Evolutionary conservation across 768 basidiomycete species (phyloP).

Genomic region (Coprinopsis cinerea): DNA sequence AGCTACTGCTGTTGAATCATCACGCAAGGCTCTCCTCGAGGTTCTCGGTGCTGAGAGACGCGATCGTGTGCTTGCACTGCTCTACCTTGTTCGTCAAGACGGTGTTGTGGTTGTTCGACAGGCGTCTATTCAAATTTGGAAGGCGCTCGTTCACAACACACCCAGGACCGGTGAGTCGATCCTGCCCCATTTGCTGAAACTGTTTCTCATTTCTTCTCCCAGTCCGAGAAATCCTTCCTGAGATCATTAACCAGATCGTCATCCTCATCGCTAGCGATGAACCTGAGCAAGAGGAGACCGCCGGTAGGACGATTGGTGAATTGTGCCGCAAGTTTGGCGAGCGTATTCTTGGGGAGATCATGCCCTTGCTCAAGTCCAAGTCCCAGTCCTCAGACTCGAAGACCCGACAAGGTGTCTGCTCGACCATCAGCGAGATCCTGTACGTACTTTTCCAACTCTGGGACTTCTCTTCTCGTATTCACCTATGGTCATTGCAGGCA

Average conservation of each 20-base stretch:
- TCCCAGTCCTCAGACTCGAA: constrained; percentile 55
- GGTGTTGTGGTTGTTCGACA: constrained; percentile 84
- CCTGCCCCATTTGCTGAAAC: too few species aligned
- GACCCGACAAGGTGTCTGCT: constrained; percentile 79
- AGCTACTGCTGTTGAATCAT: constrained; percentile 63
- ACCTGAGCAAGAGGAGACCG: constrained; percentile 90
- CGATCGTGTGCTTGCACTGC: constrained; percentile 83
- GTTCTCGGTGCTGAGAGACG: constrained; percentile 84
- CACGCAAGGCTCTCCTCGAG: constrained; percentile 80
- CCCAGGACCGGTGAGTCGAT: constrained; percentile 68
- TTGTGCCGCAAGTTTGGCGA: constrained; percentile 95
- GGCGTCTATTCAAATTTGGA: constrained; percentile 95
- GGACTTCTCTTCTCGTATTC: not conserved
- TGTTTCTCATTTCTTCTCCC: constrained; percentile 6
- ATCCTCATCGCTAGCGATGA: constrained; percentile 72
- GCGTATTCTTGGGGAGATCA: constrained; percentile 76
- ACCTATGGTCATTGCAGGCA: constrained; percentile 42
- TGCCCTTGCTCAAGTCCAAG: constrained; percentile 68
- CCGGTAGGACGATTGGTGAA: constrained; percentile 82
- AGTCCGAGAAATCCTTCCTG: constrained; percentile 85
- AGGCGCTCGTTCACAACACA: constrained; percentile 92
- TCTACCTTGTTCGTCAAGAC: constrained; percentile 94
- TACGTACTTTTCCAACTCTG: constrained; percentile 28
- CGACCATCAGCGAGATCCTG: constrained; percentile 87
- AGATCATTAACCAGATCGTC: constrained; percentile 75